phyloP scores from a whole-genome alignment of 192 early-diverging fungal species.

The Podila epicladia region DNA sequence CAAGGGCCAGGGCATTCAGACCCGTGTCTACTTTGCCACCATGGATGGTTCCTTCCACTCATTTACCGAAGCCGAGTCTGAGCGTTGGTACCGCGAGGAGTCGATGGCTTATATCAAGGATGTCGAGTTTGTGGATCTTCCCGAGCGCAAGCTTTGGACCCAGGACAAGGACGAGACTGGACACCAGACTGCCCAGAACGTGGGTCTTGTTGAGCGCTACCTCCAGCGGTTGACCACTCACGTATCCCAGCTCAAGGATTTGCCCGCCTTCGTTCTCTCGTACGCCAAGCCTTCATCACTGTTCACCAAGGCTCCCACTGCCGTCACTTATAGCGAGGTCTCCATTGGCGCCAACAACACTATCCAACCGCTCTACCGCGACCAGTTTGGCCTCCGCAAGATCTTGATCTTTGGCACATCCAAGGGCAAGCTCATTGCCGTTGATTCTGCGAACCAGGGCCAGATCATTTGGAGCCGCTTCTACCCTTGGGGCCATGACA shows the following conservation, averaged over 20 bases:
- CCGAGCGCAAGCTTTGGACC: slow-evolving; percentile 73
- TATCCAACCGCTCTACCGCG: slow-evolving; percentile 57
- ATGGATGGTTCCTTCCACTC: slow-evolving; percentile 66
- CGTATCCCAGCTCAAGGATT: slow-evolving; percentile 59
- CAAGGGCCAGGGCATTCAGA: slow-evolving; percentile 50
- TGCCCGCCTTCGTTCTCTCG: slow-evolving; percentile 53
- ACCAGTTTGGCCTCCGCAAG: slow-evolving; percentile 88
- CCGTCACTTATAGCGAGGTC: slow-evolving; percentile 29
- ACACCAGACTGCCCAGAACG: slow-evolving; percentile 53
- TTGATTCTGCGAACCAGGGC: slow-evolving; percentile 82
- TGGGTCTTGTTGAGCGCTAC: slow-evolving; percentile 70
- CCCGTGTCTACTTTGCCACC: slow-evolving; percentile 65
- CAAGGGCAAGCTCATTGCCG: slow-evolving; percentile 84
- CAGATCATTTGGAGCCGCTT: slow-evolving; percentile 80
- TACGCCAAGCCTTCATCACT: slow-evolving; percentile 41
- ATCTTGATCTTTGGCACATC: slow-evolving; percentile 82
- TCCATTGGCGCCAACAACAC: slow-evolving; percentile 33
- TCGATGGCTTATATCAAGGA: slow-evolving; percentile 75
- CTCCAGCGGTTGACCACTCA: slow-evolving; percentile 67
- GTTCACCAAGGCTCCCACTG: slow-evolving; percentile 29
- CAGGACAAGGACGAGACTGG: slow-evolving; percentile 77
- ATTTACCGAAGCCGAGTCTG: slow-evolving; percentile 53
- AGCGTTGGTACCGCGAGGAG: slow-evolving; percentile 89
- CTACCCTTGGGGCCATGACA: slow-evolving; percentile 45
- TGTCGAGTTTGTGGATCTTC: slow-evolving; percentile 85